phyloP scores from a whole-genome alignment of 2,329 filamentous ascomycete species.

The Pseudogymnoascus sp. region DNA sequence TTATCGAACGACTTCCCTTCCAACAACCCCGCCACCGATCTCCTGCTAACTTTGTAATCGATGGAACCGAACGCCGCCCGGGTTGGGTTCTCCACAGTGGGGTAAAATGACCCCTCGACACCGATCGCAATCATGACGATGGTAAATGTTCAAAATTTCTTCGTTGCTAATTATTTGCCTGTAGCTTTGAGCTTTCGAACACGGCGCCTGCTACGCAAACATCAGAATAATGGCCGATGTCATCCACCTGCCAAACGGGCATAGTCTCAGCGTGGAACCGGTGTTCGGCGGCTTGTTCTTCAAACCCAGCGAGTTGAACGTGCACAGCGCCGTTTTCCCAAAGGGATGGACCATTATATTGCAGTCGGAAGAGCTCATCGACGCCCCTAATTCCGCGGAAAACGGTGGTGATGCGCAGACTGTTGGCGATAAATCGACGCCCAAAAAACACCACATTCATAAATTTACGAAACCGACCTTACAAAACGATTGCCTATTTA shows the following conservation, averaged over 20 bases:
- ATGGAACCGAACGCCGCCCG: constrained; percentile 4
- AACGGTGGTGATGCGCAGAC: constrained; percentile 20
- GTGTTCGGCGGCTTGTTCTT: constrained; percentile 91
- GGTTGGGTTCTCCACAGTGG: constrained; percentile 1
- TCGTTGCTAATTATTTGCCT: not conserved
- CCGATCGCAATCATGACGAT: constrained; percentile 3
- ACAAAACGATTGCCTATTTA: constrained; percentile 74
- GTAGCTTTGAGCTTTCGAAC: not conserved
- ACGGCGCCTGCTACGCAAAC: not conserved
- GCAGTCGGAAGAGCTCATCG: constrained; percentile 50
- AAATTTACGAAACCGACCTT: constrained; percentile 70
- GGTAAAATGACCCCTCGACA: constrained; percentile 6
- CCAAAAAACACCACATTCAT: constrained; percentile 40
- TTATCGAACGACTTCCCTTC: not conserved
- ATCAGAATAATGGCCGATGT: constrained; percentile 23
- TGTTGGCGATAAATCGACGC: not conserved
- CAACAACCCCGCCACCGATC: not conserved
- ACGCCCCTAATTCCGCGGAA: constrained; percentile 29
- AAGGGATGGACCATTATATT: constrained; percentile 86
- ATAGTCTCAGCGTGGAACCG: constrained; percentile 70
- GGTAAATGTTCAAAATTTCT: constrained; percentile 5
- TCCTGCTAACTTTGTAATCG: not conserved
- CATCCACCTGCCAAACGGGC: constrained; percentile 78
- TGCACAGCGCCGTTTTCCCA: constrained; percentile 64
- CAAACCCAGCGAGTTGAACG: constrained; percentile 69